A percentile compares a stretch with the other conserved stretches of the same genome.
Evolutionary conservation across 164 flowering plant genomes (phyloP).

Genomic region (Santalum album): DNA sequence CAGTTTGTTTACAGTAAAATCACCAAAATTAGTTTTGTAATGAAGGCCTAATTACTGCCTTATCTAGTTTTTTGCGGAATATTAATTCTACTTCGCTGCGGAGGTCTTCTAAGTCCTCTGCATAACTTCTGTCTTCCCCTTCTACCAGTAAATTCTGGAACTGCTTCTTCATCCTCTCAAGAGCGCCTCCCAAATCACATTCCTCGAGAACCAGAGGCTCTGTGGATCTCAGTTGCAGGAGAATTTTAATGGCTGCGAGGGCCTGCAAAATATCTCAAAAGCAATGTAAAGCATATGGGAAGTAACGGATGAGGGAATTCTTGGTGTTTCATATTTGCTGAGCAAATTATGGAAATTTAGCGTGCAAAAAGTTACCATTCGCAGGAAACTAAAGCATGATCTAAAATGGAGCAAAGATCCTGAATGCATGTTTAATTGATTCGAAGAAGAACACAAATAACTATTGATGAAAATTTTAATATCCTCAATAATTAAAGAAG

Average conservation of each 20-base stretch:
- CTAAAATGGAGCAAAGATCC: no score
- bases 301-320: no score
- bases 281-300: not conserved
- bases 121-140: conserved; percentile 48
- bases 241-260: conserved; percentile 55
- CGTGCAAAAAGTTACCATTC: no score
- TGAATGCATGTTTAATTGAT: no score
- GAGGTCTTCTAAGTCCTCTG: conserved; percentile 57
- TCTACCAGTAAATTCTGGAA: conserved; percentile 45
- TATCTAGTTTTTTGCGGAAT: conserved; percentile 46
- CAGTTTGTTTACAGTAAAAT: not conserved
- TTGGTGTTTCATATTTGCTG: no score
- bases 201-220: conserved; percentile 55
- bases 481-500: no score
- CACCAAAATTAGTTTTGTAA: not conserved
- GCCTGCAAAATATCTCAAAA: conserved; percentile 37
- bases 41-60: conserved; percentile 19
- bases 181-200: conserved; percentile 52
- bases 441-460: no score
- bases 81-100: conserved; percentile 58
- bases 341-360: no score
- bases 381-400: no score
- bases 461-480: no score
- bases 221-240: conserved; percentile 48
- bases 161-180: conserved; percentile 50